phyloP scores from a whole-genome alignment of 257 asterid species.

The Fraxinus anomala region DNA sequence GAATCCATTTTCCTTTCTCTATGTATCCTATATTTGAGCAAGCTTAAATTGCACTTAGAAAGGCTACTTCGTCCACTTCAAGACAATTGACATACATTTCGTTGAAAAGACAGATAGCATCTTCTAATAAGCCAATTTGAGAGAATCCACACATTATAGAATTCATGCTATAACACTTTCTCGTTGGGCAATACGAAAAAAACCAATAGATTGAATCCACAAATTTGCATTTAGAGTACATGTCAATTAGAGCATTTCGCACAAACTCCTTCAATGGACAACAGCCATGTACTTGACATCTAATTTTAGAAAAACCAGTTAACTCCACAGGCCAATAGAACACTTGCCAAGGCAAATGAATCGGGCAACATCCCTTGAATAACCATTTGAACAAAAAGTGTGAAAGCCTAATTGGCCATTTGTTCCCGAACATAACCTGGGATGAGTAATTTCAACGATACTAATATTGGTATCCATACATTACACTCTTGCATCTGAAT shows the following conservation, averaged over 20 bases:
- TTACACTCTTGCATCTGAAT: slow-evolving; percentile 39
- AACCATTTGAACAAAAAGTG: slow-evolving; percentile 65
- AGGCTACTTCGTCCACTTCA: slow-evolving; percentile 72
- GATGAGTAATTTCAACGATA: slow-evolving; percentile 38
- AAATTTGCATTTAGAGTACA: slow-evolving; percentile 73
- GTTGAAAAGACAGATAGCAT: slow-evolving; percentile 59
- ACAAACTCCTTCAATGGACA: slow-evolving; percentile 59
- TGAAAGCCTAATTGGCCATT: slow-evolving; percentile 56
- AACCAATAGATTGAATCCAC: slow-evolving; percentile 42
- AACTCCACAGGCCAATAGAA: slow-evolving; percentile 70
- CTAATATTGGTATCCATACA: slow-evolving; percentile 60
- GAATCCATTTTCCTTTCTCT: slow-evolving; percentile 81
- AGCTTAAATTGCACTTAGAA: slow-evolving; percentile 73
- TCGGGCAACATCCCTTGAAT: slow-evolving; percentile 58
- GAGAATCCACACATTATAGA: slow-evolving; percentile 76
- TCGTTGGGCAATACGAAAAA: slow-evolving; percentile 42
- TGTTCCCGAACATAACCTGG: slow-evolving; percentile 67
- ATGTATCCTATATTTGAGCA: slow-evolving; percentile 62
- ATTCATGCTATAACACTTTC: slow-evolving; percentile 68
- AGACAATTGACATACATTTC: slow-evolving; percentile 47
- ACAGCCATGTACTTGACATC: slow-evolving; percentile 68
- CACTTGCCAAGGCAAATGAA: slow-evolving; percentile 73
- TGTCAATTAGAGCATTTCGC: slow-evolving; percentile 71
- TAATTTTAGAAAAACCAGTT: slow-evolving; percentile 47
- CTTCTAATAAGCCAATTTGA: slow-evolving; percentile 61